A percentile compares a stretch with the other conserved stretches of the same genome.
Evolutionary conservation across 257 asterid species (phyloP).

Genomic region (Verbena officinalis): DNA sequence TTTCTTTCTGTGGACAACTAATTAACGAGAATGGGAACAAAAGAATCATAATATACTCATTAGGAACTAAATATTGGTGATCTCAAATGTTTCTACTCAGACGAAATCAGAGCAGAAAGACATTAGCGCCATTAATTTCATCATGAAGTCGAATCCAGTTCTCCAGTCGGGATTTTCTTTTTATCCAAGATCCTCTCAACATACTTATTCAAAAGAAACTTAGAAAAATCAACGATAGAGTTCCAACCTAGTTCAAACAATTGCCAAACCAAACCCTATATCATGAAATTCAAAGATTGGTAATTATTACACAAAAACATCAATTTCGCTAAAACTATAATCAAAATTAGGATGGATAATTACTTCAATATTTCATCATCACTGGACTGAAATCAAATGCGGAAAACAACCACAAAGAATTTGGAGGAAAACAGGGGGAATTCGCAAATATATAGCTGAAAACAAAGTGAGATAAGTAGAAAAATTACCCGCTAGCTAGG

Average conservation of each 20-base stretch:
- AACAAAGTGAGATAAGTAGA: background rate
- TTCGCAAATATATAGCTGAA: background rate
- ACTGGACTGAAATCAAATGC: background rate
- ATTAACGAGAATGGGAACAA: background rate
- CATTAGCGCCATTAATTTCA: background rate
- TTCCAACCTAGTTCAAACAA: slow-evolving; percentile 5
- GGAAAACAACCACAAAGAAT: background rate
- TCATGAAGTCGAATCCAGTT: slow-evolving; percentile 15
- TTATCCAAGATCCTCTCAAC: background rate
- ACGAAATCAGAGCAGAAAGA: background rate
- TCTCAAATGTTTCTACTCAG: background rate
- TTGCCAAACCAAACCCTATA: background rate
- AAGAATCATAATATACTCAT: background rate
- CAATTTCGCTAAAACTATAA: background rate
- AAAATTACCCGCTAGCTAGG: slow-evolving; percentile 55
- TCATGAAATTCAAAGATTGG: background rate
- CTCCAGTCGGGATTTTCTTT: background rate
- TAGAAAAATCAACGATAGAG: background rate
- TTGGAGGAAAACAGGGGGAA: too few relatives aligned
- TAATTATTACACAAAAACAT: background rate
- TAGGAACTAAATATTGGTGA: too few relatives aligned
- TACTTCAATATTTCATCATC: too few relatives aligned
- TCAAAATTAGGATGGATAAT: background rate
- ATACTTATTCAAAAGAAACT: background rate
- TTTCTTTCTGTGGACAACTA: background rate